Evolutionary conservation across 192 early-diverging fungal genomes (phyloP).

Genomic region (Thamnidium elegans): DNA sequence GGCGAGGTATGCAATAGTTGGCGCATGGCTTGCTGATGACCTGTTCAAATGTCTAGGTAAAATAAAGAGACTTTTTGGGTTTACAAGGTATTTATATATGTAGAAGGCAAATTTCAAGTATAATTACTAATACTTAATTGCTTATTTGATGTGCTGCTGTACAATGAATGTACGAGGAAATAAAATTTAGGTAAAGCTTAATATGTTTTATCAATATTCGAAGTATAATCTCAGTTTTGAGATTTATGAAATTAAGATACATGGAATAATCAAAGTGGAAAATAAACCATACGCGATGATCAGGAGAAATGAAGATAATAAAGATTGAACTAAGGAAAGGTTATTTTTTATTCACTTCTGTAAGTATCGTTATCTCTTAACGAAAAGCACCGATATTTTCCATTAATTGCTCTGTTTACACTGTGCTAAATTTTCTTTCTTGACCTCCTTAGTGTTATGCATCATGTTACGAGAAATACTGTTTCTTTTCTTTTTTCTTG

Average conservation of each 20-base stretch:
- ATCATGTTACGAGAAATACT: neutral
- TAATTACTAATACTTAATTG: constrained; percentile 7
- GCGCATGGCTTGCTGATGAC: constrained; percentile 10
- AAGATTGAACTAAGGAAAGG: neutral
- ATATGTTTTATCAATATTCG: constrained; percentile 5
- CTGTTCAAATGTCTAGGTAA: constrained; percentile 18
- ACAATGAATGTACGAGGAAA: constrained; percentile 11
- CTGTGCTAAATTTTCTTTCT: constrained; percentile 11
- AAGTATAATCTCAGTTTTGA: constrained; percentile 10
- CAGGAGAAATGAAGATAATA: constrained; percentile 10
- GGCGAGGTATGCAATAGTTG: constrained; percentile 15
- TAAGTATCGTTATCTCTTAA: constrained; percentile 3
- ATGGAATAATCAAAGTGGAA: constrained; percentile 13
- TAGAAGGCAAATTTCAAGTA: constrained; percentile 9
- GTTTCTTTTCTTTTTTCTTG: constrained; percentile 9
- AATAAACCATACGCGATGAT: constrained; percentile 4
- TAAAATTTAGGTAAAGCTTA: constrained; percentile 6
- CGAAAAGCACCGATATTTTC: constrained; percentile 6
- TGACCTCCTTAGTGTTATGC: constrained; percentile 9
- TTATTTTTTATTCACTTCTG: constrained; percentile 14
- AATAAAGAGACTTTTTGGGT: constrained; percentile 7
- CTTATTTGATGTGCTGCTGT: constrained; percentile 9
- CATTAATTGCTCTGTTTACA: constrained; percentile 14
- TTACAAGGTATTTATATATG: constrained; percentile 15
- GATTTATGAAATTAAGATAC: neutral